Percentiles rank a stretch among this genome's conserved stretches.
Conservation (phyloP, 2,329 filamentous ascomycete species). For the Aspergillus aculeatus region DNA sequence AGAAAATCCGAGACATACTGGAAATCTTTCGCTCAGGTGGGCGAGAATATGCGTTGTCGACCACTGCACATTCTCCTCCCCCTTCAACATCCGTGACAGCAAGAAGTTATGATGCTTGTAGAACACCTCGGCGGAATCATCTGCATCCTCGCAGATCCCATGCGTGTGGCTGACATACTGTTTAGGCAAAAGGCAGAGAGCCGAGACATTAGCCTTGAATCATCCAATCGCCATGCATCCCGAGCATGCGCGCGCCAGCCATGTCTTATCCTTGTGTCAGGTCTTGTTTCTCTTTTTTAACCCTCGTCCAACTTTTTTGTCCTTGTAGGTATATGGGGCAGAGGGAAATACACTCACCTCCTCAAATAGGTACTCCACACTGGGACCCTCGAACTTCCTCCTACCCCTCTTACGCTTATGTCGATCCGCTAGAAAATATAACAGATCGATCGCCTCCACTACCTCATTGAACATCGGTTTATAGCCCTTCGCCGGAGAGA, state of each 20-base stretch:
- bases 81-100: constrained; percentile 49
- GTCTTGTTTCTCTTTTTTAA: neutral
- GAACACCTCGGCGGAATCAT: constrained; percentile 49
- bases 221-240: neutral
- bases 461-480: constrained; percentile 55
- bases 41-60: constrained; percentile 43
- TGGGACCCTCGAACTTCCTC: constrained; percentile 32
- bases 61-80: constrained; percentile 47
- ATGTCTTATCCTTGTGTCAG: neutral
- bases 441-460: constrained; percentile 57
- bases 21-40: constrained; percentile 45
- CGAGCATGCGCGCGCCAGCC: neutral
- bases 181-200: constrained; percentile 8
- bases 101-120: constrained; percentile 47
- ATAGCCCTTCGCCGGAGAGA: constrained; percentile 56
- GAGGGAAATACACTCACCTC: constrained; percentile 32
- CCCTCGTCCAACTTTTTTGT: neutral
- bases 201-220: neutral
- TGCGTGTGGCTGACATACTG: constrained; percentile 46
- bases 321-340: neutral
- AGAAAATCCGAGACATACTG: constrained; percentile 29
- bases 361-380: constrained; percentile 40
- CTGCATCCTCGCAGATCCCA: constrained; percentile 43
- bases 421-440: constrained; percentile 62
- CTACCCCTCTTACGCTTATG: constrained; percentile 46